Evolutionary conservation across 108 stramenopile genomes (phyloP), one percentile per base, ranked within the genome.

Genomic region (Aurantiochytrium sp.): DNA sequence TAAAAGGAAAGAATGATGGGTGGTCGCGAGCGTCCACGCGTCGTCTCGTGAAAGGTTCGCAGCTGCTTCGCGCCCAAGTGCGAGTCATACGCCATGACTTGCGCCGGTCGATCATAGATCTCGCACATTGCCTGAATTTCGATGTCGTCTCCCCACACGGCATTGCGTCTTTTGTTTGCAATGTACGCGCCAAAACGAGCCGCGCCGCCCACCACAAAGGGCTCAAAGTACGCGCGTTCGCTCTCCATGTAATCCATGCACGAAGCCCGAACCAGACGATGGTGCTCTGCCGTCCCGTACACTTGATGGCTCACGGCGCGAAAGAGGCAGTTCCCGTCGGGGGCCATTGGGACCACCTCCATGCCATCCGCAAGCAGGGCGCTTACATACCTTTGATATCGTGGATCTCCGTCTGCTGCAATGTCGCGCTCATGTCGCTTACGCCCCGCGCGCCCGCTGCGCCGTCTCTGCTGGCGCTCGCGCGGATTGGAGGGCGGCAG

Each of bases 311-410:
- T 91, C 10, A 98, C 95, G 58, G 98, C 95, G 5, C 98, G 95
- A 90, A 99, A 99, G 60, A 99, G 90, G 90, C 98, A 98, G 88
- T 99, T 99, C 3, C 98, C 98, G 91, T 99, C 98, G 21, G 97
- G 97, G 55, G 93, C 95, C 21, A 94, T 87, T 12, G 69, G 88
- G n/a, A 58, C 51, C 4, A 94, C 64, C 42, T 69, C 64, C 64
- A 69, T 69, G 64, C 42, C 35, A 10, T 18, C 10, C 21, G 64
- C 64, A 3, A 14, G 64, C 25, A 69, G 64, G 8, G 64, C 64
- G 35, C 4, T 23, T 4, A 69, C 35, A 23, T 69, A 69, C 25
- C 35, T 8, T 18, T 69, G 64, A 12, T 42, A 42, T 42, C 64
- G 64, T 10, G 64, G 64, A 18, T 69, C 64, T 8, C 64, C 64